These are phyloP conservation scores for Obelidium mucronatum DNA, from an alignment of 192 early-diverging fungal genomes.

Conservation along the genomic window DNA sequence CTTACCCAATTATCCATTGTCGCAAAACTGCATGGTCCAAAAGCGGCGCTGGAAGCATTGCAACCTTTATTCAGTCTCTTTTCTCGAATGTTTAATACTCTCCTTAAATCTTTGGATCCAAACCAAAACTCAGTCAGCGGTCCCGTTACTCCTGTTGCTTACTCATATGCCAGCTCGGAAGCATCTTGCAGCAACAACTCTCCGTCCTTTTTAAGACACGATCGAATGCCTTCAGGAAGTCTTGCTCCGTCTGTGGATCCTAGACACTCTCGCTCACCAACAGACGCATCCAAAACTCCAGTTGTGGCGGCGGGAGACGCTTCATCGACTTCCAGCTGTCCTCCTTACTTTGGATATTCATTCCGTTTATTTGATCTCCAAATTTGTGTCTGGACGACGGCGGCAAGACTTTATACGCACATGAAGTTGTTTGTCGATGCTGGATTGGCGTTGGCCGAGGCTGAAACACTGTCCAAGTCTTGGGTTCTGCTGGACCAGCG, in stretches of 20 bases:
- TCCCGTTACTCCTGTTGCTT: conserved; percentile 16
- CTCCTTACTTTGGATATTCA: conserved; percentile 26
- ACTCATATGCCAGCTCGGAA: conserved; percentile 28
- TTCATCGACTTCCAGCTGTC: conserved; percentile 20
- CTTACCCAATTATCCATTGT: conserved; percentile 55
- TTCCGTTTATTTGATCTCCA: conserved; percentile 56
- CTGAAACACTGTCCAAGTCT: conserved; percentile 49
- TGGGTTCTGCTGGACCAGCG: conserved; percentile 31
- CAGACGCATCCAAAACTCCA: neutral
- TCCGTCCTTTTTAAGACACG: neutral
- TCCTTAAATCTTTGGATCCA: conserved; percentile 28
- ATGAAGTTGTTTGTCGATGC: conserved; percentile 51
- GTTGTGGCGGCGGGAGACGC: neutral
- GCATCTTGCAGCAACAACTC: too few species aligned
- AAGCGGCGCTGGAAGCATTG: conserved; percentile 45
- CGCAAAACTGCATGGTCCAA: conserved; percentile 40
- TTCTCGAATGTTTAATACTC: conserved; percentile 32
- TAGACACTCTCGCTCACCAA: neutral
- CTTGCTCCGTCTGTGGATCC: neutral
- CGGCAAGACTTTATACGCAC: conserved; percentile 48
- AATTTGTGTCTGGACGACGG: conserved; percentile 53
- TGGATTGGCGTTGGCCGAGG: conserved; percentile 46
- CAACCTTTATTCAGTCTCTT: conserved; percentile 43
- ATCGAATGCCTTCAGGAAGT: neutral
- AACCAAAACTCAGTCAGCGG: neutral